A percentile compares a stretch with the other conserved stretches of the same genome.
Conservation (phyloP, 495 filamentous ascomycete genomes). For the Tuber magnatum region DNA sequence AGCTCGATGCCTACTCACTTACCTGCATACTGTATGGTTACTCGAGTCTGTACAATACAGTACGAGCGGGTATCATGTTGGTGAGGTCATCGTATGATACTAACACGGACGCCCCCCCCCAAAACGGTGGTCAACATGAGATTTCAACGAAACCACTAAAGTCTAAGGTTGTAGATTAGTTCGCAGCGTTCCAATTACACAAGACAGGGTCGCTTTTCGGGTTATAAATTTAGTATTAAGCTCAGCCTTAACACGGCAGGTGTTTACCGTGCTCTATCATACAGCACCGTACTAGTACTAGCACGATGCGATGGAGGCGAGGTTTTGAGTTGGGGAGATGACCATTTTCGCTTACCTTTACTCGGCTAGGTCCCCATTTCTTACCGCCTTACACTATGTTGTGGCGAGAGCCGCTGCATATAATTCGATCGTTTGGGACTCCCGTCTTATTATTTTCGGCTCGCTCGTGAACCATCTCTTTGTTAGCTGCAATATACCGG, state of each 20-base stretch:
- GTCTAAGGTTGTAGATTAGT: too few species aligned
- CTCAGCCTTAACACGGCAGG: too few species aligned
- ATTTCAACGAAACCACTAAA: too few species aligned
- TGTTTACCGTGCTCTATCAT: too few species aligned
- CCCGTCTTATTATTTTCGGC: background rate
- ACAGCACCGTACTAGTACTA: too few species aligned
- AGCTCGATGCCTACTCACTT: background rate
- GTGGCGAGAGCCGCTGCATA: conserved; percentile 16
- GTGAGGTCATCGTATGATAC: too few species aligned
- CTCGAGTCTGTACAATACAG: background rate
- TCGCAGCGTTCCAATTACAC: too few species aligned
- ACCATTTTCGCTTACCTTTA: conserved; percentile 5
- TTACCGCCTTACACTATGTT: conserved; percentile 16
- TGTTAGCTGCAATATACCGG: background rate
- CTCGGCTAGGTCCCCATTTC: conserved; percentile 22
- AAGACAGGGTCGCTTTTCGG: too few species aligned
- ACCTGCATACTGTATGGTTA: background rate
- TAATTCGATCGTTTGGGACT: conserved; percentile 13
- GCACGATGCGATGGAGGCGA: background rate
- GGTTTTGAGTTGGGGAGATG: background rate
- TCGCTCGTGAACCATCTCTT: background rate
- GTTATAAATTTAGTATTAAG: too few species aligned
- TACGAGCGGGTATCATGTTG: too few species aligned
- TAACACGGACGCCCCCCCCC: too few species aligned
- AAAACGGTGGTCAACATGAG: too few species aligned